Evolutionary conservation across 805 yeast genomes (phyloP).

Genomic region (Pichia paraexigua): DNA sequence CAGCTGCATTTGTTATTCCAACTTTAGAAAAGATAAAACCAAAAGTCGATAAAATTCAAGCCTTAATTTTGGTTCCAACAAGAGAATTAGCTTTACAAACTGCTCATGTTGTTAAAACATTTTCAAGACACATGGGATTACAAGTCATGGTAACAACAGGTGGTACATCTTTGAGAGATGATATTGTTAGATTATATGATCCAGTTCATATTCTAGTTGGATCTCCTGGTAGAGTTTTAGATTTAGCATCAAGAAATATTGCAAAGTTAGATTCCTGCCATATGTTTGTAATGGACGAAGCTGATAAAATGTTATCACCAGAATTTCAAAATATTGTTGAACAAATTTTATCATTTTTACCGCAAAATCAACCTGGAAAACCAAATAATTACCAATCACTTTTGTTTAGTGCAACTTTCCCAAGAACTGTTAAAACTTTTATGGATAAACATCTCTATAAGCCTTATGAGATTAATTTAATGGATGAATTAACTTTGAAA

Average conservation of each 20-base stretch:
- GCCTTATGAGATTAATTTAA: conserved; percentile 91
- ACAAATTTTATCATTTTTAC: conserved; percentile 77
- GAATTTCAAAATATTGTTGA: conserved; percentile 85
- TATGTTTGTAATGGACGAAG: conserved; percentile 95
- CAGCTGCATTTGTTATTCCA: conserved; percentile 96
- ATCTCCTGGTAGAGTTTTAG: conserved; percentile 96
- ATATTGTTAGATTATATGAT: conserved; percentile 84
- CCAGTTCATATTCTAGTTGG: conserved; percentile 94
- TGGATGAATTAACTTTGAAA: conserved; percentile 94
- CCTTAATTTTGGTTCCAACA: conserved; percentile 90
- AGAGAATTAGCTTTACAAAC: conserved; percentile 97
- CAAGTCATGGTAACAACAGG: conserved; percentile 98
- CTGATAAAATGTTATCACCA: conserved; percentile 89
- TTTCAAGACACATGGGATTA: conserved; percentile 87
- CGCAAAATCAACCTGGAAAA: conserved; percentile 32
- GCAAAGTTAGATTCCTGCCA: conserved; percentile 85
- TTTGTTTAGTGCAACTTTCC: conserved; percentile 93
- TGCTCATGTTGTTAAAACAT: conserved; percentile 91
- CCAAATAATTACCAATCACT: conserved; percentile 65
- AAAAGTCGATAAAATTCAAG: conserved; percentile 76
- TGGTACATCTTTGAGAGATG: conserved; percentile 91
- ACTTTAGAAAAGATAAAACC: conserved; percentile 85
- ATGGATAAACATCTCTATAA: conserved; percentile 85
- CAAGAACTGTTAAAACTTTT: conserved; percentile 83
- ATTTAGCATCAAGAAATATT: conserved; percentile 78